Conservation (phyloP, 306 rosid genomes). For the Luffa aegyptiaca region DNA sequence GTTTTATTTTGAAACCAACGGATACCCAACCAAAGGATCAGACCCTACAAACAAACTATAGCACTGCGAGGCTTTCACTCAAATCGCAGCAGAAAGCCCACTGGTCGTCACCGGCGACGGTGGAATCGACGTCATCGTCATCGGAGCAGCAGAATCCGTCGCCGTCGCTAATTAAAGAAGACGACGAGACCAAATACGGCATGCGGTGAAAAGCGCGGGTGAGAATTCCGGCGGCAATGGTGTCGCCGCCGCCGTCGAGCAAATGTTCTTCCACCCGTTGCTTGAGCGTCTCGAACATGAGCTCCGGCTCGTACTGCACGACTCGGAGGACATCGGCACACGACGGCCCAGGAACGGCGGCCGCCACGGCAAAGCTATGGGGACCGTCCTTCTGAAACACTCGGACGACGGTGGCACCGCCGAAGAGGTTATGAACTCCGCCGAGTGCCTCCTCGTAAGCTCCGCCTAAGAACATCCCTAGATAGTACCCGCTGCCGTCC, state of each 20-base stretch:
- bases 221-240: conserved; percentile 22
- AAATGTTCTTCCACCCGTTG: conserved; percentile 56
- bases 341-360: conserved; percentile 59
- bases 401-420: conserved; percentile 77
- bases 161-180: conserved; percentile 28
- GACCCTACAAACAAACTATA: too few relatives aligned
- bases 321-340: conserved; percentile 72
- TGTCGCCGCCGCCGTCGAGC: conserved; percentile 18
- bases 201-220: conserved; percentile 49
- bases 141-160: conserved; percentile 24
- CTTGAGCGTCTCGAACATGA: conserved; percentile 90
- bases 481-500: conserved; percentile 37
- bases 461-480: conserved; percentile 97
- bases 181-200: conserved; percentile 39
- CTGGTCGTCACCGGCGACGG: conserved; percentile 32
- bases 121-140: too few relatives aligned
- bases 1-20: too few relatives aligned
- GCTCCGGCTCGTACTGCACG: conserved; percentile 94
- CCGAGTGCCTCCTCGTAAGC: conserved; percentile 99
- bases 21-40: too few relatives aligned
- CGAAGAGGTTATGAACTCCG: conserved; percentile 81
- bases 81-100: conserved; percentile 50
- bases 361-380: conserved; percentile 70
- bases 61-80: too few relatives aligned
- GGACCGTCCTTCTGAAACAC: conserved; percentile 84